Percentiles rank a stretch among this genome's conserved stretches.
Conservation (phyloP, 495 filamentous ascomycete genomes). For the Neurospora sp. region DNA sequence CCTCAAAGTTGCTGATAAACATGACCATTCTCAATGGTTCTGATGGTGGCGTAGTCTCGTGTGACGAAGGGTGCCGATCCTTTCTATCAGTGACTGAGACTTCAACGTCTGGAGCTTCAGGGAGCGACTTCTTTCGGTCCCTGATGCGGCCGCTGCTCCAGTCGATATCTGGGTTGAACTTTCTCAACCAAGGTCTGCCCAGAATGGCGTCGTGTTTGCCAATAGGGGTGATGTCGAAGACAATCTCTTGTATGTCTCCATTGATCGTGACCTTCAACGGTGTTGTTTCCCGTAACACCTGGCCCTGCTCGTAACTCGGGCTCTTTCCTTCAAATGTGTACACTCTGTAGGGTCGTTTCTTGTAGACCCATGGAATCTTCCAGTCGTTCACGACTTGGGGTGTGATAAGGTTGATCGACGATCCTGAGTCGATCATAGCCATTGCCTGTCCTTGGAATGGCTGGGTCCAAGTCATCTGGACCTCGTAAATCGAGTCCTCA, state of each 20-base stretch:
- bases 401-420: neutral
- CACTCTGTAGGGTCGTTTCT: neutral
- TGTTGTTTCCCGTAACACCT: neutral
- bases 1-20: neutral
- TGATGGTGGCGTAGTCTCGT: neutral
- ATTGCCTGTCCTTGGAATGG: neutral
- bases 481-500: neutral
- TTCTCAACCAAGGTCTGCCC: neutral
- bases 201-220: neutral
- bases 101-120: neutral
- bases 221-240: neutral
- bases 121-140: neutral
- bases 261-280: neutral
- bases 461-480: neutral
- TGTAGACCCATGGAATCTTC: neutral
- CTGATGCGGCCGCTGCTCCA: neutral
- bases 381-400: neutral
- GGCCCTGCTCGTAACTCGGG: neutral
- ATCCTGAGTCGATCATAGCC: neutral
- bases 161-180: neutral
- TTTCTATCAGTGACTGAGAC: neutral
- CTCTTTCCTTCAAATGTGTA: neutral
- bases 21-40: neutral
- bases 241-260: neutral
- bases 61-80: neutral